Percentiles rank a stretch among this genome's conserved stretches.
phyloP scores from a whole-genome alignment of 225 moss, liverwort and hornwort genomes.

The Physcomitrellopsis africana region DNA sequence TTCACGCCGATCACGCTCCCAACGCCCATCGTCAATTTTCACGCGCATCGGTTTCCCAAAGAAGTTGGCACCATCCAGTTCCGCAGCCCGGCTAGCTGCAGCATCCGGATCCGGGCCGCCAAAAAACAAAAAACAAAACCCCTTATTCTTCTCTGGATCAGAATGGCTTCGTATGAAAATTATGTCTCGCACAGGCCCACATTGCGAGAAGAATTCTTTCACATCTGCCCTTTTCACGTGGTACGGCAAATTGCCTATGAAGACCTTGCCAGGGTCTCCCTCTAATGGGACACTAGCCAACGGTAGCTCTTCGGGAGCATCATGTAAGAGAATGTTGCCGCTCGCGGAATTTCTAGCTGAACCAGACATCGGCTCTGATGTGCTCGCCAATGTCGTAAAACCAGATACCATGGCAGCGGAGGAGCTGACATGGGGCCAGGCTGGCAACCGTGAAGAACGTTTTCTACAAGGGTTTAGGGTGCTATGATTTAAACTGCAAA shows the following conservation, averaged over 20 bases:
- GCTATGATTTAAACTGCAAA: constrained; percentile 19
- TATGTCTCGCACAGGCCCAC: constrained; percentile 71
- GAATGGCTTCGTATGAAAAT: constrained; percentile 71
- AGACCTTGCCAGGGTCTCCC: constrained; percentile 69
- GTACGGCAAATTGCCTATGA: constrained; percentile 69
- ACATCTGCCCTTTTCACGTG: constrained; percentile 56
- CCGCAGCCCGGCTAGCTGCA: constrained; percentile 62
- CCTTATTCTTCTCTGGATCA: constrained; percentile 68
- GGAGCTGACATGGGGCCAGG: constrained; percentile 37
- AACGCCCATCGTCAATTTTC: constrained; percentile 78
- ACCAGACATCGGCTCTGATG: constrained; percentile 4
- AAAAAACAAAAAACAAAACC: constrained; percentile 74
- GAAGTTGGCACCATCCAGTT: constrained; percentile 66
- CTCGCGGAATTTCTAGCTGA: constrained; percentile 14
- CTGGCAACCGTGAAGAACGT: constrained; percentile 10
- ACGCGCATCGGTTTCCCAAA: constrained; percentile 56
- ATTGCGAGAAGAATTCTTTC: constrained; percentile 57
- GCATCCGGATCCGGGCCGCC: constrained; percentile 63
- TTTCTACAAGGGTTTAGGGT: constrained; percentile 20
- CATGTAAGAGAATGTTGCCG: constrained; percentile 31
- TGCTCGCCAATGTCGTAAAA: constrained; percentile 25
- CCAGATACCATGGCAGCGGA: constrained; percentile 32
- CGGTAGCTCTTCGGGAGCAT: constrained; percentile 13
- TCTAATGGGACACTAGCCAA: not conserved
- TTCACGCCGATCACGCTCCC: constrained; percentile 71